phyloP scores from a whole-genome alignment of 345 rosid genomes.

The Arabidopsis suecica region DNA sequence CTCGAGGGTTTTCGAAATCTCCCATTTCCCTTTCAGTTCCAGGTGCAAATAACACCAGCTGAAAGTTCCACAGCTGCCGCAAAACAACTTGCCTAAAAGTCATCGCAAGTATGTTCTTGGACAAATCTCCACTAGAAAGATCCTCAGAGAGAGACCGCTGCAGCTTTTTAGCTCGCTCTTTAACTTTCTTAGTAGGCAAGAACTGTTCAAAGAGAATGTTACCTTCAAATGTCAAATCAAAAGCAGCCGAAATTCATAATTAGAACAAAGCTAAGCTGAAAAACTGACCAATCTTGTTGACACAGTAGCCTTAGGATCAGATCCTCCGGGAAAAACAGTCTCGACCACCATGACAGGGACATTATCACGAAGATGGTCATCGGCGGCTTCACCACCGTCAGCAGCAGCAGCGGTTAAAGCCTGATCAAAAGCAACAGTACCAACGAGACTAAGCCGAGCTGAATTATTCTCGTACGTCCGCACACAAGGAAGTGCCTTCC shows the following conservation, averaged over 20 bases:
- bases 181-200: conserved; percentile 79
- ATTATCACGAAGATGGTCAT: conserved; percentile 67
- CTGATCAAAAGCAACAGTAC: conserved; percentile 72
- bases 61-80: conserved; percentile 78
- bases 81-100: conserved; percentile 88
- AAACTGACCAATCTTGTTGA: conserved; percentile 79
- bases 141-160: conserved; percentile 54
- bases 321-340: conserved; percentile 74
- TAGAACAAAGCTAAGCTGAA: background rate
- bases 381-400: conserved; percentile 89
- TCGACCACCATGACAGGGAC: conserved; percentile 79
- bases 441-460: conserved; percentile 76
- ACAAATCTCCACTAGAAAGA: conserved; percentile 49
- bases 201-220: conserved; percentile 53
- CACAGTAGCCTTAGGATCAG: conserved; percentile 60
- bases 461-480: conserved; percentile 79
- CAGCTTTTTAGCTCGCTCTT: conserved; percentile 68
- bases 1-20: conserved; percentile 68
- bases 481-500: conserved; percentile 68
- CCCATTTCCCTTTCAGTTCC: conserved; percentile 76
- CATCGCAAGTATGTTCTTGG: conserved; percentile 80
- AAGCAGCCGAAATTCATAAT: background rate
- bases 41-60: conserved; percentile 67
- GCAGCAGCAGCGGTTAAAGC: conserved; percentile 92
- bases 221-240: background rate